phyloP scores from a whole-genome alignment of 345 rosid genomes.

The Stellera chamaejasme region DNA sequence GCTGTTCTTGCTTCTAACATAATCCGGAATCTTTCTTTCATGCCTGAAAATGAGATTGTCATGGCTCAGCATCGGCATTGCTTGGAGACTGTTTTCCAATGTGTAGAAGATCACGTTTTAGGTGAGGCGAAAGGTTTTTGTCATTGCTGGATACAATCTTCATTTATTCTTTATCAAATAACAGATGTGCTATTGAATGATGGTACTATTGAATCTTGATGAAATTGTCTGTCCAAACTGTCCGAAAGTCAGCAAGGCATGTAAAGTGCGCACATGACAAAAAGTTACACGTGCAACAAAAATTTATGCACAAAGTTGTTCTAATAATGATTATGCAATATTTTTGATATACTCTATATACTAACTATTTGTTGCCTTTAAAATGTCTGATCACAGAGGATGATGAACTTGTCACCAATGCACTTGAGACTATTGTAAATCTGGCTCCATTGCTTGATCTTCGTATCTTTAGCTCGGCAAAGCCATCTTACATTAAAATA shows the following conservation, averaged over 20 bases:
- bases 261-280: too few species aligned
- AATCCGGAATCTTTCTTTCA: constrained; percentile 91
- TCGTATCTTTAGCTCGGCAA: constrained; percentile 80
- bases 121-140: constrained; percentile 31
- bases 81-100: constrained; percentile 93
- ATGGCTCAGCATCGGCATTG: constrained; percentile 98
- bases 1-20: constrained; percentile 93
- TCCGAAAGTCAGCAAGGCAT: too few species aligned
- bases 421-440: constrained; percentile 89
- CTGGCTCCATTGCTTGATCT: constrained; percentile 91
- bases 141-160: neutral
- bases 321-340: neutral
- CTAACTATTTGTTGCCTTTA: constrained; percentile 1
- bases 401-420: constrained; percentile 91
- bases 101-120: constrained; percentile 64
- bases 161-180: neutral
- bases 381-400: constrained; percentile 57
- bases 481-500: constrained; percentile 72
- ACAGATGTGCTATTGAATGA: too few species aligned
- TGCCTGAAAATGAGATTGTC: constrained; percentile 92
- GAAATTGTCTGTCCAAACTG: too few species aligned
- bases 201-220: too few species aligned
- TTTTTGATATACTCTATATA: neutral
- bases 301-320: too few species aligned
- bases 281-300: too few species aligned